Evolutionary conservation across 2,329 filamentous ascomycete species (phyloP).

Genomic region (Penicillium verrucosum): DNA sequence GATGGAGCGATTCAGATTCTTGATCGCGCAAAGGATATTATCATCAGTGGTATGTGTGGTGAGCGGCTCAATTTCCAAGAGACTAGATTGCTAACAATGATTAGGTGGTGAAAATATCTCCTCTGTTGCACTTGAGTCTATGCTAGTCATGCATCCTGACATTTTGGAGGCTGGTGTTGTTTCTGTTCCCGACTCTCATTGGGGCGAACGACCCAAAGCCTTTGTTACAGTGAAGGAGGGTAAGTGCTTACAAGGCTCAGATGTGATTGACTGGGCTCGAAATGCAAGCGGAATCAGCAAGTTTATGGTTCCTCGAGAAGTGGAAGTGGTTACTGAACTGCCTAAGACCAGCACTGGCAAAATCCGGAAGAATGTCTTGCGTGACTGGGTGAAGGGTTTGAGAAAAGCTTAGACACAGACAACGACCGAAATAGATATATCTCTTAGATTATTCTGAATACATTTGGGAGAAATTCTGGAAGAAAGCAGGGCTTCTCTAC

Average conservation of each 20-base stretch:
- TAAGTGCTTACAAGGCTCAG: slow-evolving; percentile 58
- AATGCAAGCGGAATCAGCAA: slow-evolving; percentile 74
- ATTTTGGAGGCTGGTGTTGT: slow-evolving; percentile 91
- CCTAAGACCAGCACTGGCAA: slow-evolving; percentile 98
- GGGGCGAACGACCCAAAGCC: slow-evolving; percentile 95
- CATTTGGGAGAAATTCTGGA: neutral
- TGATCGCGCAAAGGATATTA: slow-evolving; percentile 95
- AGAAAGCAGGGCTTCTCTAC: neutral
- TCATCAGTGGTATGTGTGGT: slow-evolving; percentile 72
- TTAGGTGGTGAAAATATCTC: slow-evolving; percentile 94
- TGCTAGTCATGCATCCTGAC: slow-evolving; percentile 82
- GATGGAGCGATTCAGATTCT: slow-evolving; percentile 90
- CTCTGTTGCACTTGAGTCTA: slow-evolving; percentile 83
- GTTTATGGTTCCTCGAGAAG: slow-evolving; percentile 78
- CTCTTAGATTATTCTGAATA: neutral
- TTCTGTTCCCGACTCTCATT: slow-evolving; percentile 80
- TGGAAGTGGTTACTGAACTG: slow-evolving; percentile 78
- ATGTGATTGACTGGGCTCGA: slow-evolving; percentile 84
- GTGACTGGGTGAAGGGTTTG: slow-evolving; percentile 72
- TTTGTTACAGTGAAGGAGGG: slow-evolving; percentile 77
- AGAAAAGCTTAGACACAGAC: slow-evolving; percentile 12
- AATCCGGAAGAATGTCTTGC: slow-evolving; percentile 87
- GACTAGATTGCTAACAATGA: neutral
- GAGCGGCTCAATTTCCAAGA: no score
- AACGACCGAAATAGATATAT: neutral